Conservation (phyloP, 2,329 filamentous ascomycete species). For the Pseudogymnoascus sp. region DNA sequence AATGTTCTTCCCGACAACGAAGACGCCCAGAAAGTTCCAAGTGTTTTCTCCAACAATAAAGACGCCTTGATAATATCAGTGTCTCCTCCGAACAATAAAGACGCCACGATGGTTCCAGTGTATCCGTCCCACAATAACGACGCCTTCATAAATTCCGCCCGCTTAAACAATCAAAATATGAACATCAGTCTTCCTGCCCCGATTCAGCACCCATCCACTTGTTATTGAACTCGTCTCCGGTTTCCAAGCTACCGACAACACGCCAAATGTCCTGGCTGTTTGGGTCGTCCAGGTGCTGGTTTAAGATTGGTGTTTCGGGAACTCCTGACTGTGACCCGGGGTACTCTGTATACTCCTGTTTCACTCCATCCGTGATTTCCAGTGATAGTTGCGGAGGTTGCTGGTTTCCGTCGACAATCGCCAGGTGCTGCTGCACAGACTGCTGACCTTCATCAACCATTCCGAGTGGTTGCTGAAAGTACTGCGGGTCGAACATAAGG, state of each 20-base stretch:
- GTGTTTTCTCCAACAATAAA: not conserved
- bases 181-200: not conserved
- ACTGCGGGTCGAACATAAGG: slow-evolving; percentile 20
- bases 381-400: not conserved
- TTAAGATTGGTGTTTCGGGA: not conserved
- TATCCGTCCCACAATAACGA: not conserved
- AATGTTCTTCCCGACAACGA: not conserved
- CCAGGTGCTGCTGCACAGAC: not conserved
- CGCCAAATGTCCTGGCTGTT: slow-evolving; percentile 28
- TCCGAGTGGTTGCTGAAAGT: not conserved
- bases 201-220: slow-evolving; percentile 26
- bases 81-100: not conserved
- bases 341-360: not conserved
- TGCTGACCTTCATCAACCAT: not conserved
- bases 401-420: not conserved
- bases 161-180: slow-evolving; percentile 1
- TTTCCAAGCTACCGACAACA: slow-evolving; percentile 23
- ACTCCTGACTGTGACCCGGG: not conserved
- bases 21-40: not conserved
- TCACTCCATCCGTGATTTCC: not conserved
- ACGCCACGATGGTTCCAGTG: not conserved
- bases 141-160: not conserved
- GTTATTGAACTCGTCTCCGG: slow-evolving; percentile 25
- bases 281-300: slow-evolving; percentile 24
- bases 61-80: not conserved